phyloP scores from a whole-genome alignment of 192 early-diverging fungal genomes.

The Coemansia sp. region DNA sequence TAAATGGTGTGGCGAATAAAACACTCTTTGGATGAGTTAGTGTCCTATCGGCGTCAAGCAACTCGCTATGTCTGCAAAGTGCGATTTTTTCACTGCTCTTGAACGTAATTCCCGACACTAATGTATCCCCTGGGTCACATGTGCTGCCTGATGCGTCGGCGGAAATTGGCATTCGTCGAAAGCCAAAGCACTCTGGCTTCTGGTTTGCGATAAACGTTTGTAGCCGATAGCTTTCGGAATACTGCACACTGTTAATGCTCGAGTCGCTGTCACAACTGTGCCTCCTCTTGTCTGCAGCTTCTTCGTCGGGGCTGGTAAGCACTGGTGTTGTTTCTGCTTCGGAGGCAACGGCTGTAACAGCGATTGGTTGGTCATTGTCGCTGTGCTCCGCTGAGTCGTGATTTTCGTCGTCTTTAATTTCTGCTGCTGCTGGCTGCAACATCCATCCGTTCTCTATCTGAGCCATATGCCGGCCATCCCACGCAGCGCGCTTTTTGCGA shows the following conservation, averaged over 20 bases:
- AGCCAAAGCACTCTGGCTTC: neutral
- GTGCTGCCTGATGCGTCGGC: neutral
- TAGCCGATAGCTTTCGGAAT: conserved; percentile 1
- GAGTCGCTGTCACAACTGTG: neutral
- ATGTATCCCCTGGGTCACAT: conserved; percentile 13
- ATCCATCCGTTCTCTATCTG: conserved; percentile 15
- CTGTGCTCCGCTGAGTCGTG: neutral
- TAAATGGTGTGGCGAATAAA: neutral
- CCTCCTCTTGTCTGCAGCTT: neutral
- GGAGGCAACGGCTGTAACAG: neutral
- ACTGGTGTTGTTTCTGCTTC: neutral
- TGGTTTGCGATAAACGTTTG: neutral
- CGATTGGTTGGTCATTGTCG: neutral
- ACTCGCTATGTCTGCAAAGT: neutral
- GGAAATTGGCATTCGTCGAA: neutral
- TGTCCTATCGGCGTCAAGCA: neutral
- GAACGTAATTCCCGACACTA: conserved; percentile 19
- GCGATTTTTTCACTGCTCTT: neutral
- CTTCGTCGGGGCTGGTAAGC: neutral
- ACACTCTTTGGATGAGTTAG: neutral
- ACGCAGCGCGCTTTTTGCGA: conserved; percentile 35
- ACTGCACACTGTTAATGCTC: conserved; percentile 8
- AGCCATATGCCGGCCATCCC: conserved; percentile 25
- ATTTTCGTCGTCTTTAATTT: neutral
- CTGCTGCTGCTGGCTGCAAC: neutral